These are phyloP conservation scores for Babesia divergens DNA, from an alignment of 169 alveolate species.

Conservation along the genomic window DNA sequence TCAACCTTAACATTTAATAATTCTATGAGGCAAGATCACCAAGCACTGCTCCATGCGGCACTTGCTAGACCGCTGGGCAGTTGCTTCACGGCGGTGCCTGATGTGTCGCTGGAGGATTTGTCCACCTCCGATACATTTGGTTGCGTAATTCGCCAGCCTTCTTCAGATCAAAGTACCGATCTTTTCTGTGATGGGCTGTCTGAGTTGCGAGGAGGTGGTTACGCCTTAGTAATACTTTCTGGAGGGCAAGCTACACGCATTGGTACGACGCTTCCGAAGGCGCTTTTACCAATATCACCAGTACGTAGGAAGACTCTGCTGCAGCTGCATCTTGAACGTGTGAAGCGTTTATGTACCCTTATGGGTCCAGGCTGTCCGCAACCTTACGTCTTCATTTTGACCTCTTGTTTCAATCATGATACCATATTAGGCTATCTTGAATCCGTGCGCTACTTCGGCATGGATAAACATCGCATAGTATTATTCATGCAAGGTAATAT, in stretches of 20 bases:
- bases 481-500: slow-evolving; percentile 61
- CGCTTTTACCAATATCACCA: slow-evolving; percentile 65
- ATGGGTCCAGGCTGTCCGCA: slow-evolving; percentile 3
- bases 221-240: slow-evolving; percentile 68
- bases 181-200: slow-evolving; percentile 16
- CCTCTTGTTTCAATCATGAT: slow-evolving; percentile 65
- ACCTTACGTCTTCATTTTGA: slow-evolving; percentile 64
- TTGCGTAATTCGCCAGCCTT: slow-evolving; percentile 4
- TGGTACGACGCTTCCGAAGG: slow-evolving; percentile 57
- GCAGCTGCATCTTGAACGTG: slow-evolving; percentile 67
- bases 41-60: slow-evolving; percentile 11
- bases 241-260: slow-evolving; percentile 74
- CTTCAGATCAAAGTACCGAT: neutral
- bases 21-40: slow-evolving; percentile 5
- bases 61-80: neutral
- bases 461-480: slow-evolving; percentile 49
- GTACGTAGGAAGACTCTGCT: slow-evolving; percentile 63
- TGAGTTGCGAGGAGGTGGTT: slow-evolving; percentile 43
- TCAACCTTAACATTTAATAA: slow-evolving; percentile 62
- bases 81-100: slow-evolving; percentile 11
- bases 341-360: slow-evolving; percentile 32
- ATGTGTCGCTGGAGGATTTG: neutral
- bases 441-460: slow-evolving; percentile 49
- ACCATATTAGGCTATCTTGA: slow-evolving; percentile 53
- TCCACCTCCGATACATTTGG: neutral